Percentiles rank a stretch among this genome's conserved stretches.
Conservation (phyloP, 345 rosid species). For the Hibiscus syriacus region DNA sequence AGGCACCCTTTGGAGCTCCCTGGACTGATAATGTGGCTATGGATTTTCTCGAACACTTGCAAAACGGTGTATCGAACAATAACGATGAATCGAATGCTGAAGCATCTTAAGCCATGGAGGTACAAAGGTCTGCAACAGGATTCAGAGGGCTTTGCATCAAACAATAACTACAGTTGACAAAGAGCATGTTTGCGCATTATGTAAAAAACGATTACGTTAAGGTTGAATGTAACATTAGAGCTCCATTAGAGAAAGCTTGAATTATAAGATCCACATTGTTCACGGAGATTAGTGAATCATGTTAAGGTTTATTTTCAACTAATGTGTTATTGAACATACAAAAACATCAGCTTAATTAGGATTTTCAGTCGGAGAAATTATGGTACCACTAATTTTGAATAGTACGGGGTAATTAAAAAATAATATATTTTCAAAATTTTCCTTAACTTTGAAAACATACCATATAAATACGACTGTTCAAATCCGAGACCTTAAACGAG, state of each 20-base stretch:
- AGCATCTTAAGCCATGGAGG: constrained; percentile 5
- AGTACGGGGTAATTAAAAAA: no score
- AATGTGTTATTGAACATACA: neutral
- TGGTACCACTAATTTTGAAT: no score
- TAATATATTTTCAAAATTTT: no score
- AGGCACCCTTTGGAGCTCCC: constrained; percentile 72
- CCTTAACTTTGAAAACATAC: no score
- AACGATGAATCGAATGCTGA: constrained; percentile 12
- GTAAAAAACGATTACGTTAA: neutral
- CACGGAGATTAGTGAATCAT: neutral
- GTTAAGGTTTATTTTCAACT: neutral
- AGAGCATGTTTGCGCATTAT: neutral
- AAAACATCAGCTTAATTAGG: no score
- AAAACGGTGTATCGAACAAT: constrained; percentile 16
- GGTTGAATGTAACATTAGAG: neutral
- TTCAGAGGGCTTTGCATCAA: neutral
- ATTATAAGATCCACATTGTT: neutral
- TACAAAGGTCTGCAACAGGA: neutral
- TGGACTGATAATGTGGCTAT: constrained; percentile 76
- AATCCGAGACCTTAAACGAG: no score
- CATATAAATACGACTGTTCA: no score
- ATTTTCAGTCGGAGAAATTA: no score
- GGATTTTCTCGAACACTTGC: constrained; percentile 72
- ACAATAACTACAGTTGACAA: constrained; percentile 1
- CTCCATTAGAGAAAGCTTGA: neutral